Percentiles rank a stretch among this genome's conserved stretches.
These are phyloP conservation scores for Gliomastix tumulicola DNA, from an alignment of 2,329 filamentous ascomycete genomes.

Conservation along the genomic window DNA sequence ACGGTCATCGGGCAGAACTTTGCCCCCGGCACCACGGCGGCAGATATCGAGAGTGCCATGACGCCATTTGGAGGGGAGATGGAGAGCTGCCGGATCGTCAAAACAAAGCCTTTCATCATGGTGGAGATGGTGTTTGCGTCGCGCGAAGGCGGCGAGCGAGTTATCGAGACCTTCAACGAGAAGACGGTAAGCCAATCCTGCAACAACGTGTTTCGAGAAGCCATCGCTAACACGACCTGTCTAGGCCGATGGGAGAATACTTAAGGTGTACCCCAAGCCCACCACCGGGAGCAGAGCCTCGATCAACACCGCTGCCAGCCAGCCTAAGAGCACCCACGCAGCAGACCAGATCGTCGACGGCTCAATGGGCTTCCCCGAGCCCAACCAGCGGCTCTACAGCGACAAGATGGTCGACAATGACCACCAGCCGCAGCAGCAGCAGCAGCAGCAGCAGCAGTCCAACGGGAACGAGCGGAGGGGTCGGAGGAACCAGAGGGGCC, in stretches of 20 bases:
- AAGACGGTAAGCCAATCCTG: slow-evolving; percentile 65
- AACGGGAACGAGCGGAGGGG: slow-evolving; percentile 10
- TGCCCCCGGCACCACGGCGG: slow-evolving; percentile 71
- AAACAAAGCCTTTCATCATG: slow-evolving; percentile 63
- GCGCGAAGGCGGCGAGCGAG: slow-evolving; percentile 64
- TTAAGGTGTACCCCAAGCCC: slow-evolving; percentile 70
- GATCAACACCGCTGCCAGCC: slow-evolving; percentile 10
- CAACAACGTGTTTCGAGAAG: not conserved
- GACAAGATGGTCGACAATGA: slow-evolving; percentile 41
- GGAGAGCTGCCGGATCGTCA: slow-evolving; percentile 59
- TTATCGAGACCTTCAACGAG: slow-evolving; percentile 71
- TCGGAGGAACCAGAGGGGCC: slow-evolving; percentile 7
- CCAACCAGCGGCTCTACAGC: slow-evolving; percentile 45
- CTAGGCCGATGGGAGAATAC: slow-evolving; percentile 65
- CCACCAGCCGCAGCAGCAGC: no score
- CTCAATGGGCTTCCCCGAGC: slow-evolving; percentile 44
- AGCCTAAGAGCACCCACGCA: no score
- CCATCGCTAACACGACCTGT: not conserved
- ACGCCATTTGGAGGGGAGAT: slow-evolving; percentile 65
- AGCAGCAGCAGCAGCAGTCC: no score
- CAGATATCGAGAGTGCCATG: slow-evolving; percentile 79
- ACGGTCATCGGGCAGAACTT: slow-evolving; percentile 75
- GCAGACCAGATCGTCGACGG: slow-evolving; percentile 46
- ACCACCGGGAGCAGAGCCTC: slow-evolving; percentile 23
- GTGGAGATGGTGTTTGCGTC: slow-evolving; percentile 71